A percentile compares a stretch with the other conserved stretches of the same genome.
These are phyloP conservation scores for Rhizomucor miehei DNA, from an alignment of 371 early-diverging fungal genomes.

Conservation along the genomic window DNA sequence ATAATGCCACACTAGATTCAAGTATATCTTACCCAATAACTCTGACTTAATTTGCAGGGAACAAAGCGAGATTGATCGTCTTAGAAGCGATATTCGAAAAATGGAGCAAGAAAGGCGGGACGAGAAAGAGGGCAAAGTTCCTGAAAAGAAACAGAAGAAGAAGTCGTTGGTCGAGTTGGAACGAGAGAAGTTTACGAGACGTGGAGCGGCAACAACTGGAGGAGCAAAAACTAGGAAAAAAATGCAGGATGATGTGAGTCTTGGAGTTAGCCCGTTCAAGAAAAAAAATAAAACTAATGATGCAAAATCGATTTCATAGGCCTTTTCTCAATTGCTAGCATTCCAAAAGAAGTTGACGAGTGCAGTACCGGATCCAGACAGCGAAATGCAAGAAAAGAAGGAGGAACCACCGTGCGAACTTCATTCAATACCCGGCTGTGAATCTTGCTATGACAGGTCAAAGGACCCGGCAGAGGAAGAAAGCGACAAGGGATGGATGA, in stretches of 20 bases:
- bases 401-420: constrained; percentile 49
- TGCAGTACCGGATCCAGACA: constrained; percentile 9
- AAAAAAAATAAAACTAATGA: background rate
- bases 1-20: background rate
- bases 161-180: constrained; percentile 51
- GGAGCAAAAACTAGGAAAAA: constrained; percentile 29
- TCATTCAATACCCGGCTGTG: constrained; percentile 64
- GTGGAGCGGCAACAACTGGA: constrained; percentile 27
- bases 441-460: constrained; percentile 51
- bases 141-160: constrained; percentile 31
- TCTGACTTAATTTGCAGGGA: background rate
- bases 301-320: constrained; percentile 14
- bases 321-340: constrained; percentile 38
- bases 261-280: background rate
- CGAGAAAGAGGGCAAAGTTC: constrained; percentile 11
- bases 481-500: constrained; percentile 64
- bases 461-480: constrained; percentile 19
- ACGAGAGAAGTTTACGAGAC: constrained; percentile 50
- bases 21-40: background rate
- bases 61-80: constrained; percentile 35
- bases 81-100: constrained; percentile 58
- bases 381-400: constrained; percentile 10
- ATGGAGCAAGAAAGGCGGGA: constrained; percentile 37
- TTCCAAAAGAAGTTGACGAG: constrained; percentile 40
- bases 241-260: constrained; percentile 36